Evolutionary conservation across 257 asterid genomes (phyloP).

Genomic region (Penstemon barbatus): DNA sequence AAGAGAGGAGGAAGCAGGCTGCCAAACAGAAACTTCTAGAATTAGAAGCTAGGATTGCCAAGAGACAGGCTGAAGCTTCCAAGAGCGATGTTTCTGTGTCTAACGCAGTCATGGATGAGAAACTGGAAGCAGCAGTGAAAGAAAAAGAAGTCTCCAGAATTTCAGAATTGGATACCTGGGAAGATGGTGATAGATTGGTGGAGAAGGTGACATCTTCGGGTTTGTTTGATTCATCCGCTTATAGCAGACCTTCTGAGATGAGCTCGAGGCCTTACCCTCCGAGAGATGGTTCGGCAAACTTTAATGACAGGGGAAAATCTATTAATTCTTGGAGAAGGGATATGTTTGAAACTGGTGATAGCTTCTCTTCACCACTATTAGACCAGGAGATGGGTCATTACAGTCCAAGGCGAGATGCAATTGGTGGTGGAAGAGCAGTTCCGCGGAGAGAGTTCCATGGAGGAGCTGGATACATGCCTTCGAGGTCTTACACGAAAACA

Average conservation of each 20-base stretch:
- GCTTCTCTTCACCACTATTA: slow-evolving; percentile 42
- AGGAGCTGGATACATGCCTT: slow-evolving; percentile 57
- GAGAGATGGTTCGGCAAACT: slow-evolving; percentile 55
- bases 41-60: slow-evolving; percentile 90
- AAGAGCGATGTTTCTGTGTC: slow-evolving; percentile 42
- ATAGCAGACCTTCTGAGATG: slow-evolving; percentile 53
- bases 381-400: slow-evolving; percentile 62
- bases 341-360: slow-evolving; percentile 50
- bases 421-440: slow-evolving; percentile 55
- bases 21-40: slow-evolving; percentile 87
- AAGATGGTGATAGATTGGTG: slow-evolving; percentile 80
- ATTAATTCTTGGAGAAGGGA: slow-evolving; percentile 74
- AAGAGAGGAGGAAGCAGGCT: slow-evolving; percentile 93
- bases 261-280: slow-evolving; percentile 54
- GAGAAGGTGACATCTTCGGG: slow-evolving; percentile 56
- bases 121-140: slow-evolving; percentile 40
- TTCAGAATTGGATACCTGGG: slow-evolving; percentile 73
- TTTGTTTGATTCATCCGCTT: slow-evolving; percentile 51
- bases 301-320: slow-evolving; percentile 58
- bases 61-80: slow-evolving; percentile 52
- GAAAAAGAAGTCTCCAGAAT: slow-evolving; percentile 48
- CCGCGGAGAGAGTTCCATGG: slow-evolving; percentile 63
- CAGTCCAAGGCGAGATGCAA: slow-evolving; percentile 66
- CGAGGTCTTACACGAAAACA: slow-evolving; percentile 51
- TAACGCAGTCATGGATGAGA: slow-evolving; percentile 43